Percentiles rank a stretch among this genome's conserved stretches.
Evolutionary conservation across 108 stramenopile species (phyloP).

Genomic region (Cyclostephanos tholiformis): DNA sequence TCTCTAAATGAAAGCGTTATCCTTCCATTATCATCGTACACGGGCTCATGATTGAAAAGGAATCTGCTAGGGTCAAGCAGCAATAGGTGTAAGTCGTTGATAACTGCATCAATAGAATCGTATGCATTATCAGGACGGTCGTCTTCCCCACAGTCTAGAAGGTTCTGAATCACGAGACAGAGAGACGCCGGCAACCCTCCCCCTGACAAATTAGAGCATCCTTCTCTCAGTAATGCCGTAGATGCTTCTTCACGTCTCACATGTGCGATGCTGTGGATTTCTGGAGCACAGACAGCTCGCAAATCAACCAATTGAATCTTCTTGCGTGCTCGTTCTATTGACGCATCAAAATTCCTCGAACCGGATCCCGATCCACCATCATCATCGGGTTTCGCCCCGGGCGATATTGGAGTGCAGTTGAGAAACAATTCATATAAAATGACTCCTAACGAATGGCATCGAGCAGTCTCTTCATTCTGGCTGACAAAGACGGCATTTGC

Average conservation of each 20-base stretch:
- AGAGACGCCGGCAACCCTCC: slow-evolving; percentile 25
- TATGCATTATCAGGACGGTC: slow-evolving; percentile 23
- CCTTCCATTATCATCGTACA: neutral
- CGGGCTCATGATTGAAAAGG: slow-evolving; percentile 16
- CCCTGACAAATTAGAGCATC: neutral
- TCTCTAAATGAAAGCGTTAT: slow-evolving; percentile 4
- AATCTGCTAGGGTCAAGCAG: slow-evolving; percentile 36
- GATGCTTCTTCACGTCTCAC: no score
- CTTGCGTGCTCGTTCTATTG: neutral
- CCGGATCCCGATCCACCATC: neutral
- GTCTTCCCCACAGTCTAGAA: slow-evolving; percentile 25
- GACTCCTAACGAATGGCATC: slow-evolving; percentile 30
- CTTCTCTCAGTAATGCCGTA: no score
- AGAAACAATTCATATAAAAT: slow-evolving; percentile 27
- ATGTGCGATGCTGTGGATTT: no score
- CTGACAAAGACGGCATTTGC: neutral
- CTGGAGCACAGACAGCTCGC: no score
- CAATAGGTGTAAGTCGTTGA: slow-evolving; percentile 32
- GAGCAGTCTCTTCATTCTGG: slow-evolving; percentile 12
- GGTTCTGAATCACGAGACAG: slow-evolving; percentile 23
- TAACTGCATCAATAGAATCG: slow-evolving; percentile 23
- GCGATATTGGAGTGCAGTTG: neutral
- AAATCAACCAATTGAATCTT: neutral
- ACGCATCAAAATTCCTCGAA: neutral
- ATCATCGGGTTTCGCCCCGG: neutral